Percentiles rank a stretch among this genome's conserved stretches.
Conservation (phyloP, 495 filamentous ascomycete species). For the Annulohypoxylon bovei region DNA sequence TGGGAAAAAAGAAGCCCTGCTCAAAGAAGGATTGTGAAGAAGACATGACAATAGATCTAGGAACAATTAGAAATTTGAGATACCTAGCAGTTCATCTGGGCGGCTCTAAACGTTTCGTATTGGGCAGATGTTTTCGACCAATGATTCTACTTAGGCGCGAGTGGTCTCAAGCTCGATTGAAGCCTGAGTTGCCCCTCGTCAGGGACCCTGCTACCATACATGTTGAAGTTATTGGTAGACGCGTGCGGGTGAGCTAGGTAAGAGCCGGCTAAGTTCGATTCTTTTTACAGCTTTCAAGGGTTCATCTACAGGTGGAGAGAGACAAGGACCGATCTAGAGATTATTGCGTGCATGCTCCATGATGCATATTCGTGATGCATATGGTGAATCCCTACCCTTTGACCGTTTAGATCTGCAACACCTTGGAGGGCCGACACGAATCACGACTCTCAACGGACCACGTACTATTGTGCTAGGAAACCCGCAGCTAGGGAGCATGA, state of each 20-base stretch:
- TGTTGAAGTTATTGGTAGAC: slow-evolving; percentile 26
- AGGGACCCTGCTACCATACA: slow-evolving; percentile 1
- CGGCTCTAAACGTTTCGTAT: slow-evolving; percentile 33
- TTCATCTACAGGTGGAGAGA: slow-evolving; percentile 14
- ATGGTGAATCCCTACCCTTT: slow-evolving; percentile 26
- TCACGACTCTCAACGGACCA: slow-evolving; percentile 36
- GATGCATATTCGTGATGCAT: slow-evolving; percentile 26
- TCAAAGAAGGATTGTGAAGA: slow-evolving; percentile 26
- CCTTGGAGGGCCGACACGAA: slow-evolving; percentile 31
- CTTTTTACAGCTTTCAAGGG: slow-evolving; percentile 11
- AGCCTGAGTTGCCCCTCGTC: slow-evolving; percentile 21
- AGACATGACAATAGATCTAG: slow-evolving; percentile 27
- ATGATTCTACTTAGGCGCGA: slow-evolving; percentile 35
- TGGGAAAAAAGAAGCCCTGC: slow-evolving; percentile 7
- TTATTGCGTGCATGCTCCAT: slow-evolving; percentile 29
- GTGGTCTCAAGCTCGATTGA: slow-evolving; percentile 32
- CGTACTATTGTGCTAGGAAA: slow-evolving; percentile 40
- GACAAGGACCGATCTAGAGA: slow-evolving; percentile 26
- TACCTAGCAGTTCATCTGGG: slow-evolving; percentile 11
- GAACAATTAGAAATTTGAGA: slow-evolving; percentile 22
- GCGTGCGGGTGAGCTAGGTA: slow-evolving; percentile 13
- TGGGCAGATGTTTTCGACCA: slow-evolving; percentile 30
- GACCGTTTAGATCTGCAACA: slow-evolving; percentile 25
- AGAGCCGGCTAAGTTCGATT: slow-evolving; percentile 14
- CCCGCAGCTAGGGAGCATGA: slow-evolving; percentile 31